Conservation (phyloP, 2,329 filamentous ascomycete species). For the Paradendryphiella salina region DNA sequence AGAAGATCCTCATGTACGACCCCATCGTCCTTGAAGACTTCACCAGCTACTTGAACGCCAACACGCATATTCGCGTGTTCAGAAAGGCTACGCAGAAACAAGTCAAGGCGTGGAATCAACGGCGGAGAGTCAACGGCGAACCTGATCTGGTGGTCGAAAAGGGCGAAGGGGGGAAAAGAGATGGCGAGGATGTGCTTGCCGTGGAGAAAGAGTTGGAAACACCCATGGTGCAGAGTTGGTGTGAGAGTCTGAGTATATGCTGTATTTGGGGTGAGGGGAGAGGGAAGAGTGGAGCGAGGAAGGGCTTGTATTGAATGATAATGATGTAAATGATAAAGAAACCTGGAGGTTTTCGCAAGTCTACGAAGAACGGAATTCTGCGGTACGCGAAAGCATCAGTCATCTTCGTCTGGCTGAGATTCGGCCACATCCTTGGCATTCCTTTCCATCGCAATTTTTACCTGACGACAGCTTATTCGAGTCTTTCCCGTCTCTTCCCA, state of each 20-base stretch:
- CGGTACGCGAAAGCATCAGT: too few species aligned
- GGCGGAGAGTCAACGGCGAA: conserved; percentile 19
- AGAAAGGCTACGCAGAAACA: conserved; percentile 38
- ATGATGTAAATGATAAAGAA: not conserved
- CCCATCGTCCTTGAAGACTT: conserved; percentile 87
- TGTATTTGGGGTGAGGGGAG: conserved; percentile 69
- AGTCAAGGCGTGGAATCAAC: conserved; percentile 35
- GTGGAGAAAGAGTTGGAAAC: conserved; percentile 37
- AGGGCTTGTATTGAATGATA: conserved; percentile 25
- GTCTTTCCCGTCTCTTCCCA: too few species aligned
- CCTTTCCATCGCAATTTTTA: too few species aligned
- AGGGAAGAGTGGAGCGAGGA: conserved; percentile 27
- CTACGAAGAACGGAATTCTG: too few species aligned
- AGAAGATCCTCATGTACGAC: conserved; percentile 93
- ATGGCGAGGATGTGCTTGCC: conserved; percentile 24
- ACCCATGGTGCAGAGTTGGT: conserved; percentile 81
- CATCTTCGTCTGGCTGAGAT: too few species aligned
- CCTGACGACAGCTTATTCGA: too few species aligned
- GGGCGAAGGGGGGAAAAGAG: not conserved
- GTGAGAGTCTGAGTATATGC: conserved; percentile 82
- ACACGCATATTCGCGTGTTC: conserved; percentile 29
- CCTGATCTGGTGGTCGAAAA: conserved; percentile 13
- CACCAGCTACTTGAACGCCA: conserved; percentile 73
- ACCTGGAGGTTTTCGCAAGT: too few species aligned
- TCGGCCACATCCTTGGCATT: too few species aligned